Percentiles rank a stretch among this genome's conserved stretches.
phyloP scores from a whole-genome alignment of 2,329 filamentous ascomycete genomes.

The Bipolaris sorokiniana region DNA sequence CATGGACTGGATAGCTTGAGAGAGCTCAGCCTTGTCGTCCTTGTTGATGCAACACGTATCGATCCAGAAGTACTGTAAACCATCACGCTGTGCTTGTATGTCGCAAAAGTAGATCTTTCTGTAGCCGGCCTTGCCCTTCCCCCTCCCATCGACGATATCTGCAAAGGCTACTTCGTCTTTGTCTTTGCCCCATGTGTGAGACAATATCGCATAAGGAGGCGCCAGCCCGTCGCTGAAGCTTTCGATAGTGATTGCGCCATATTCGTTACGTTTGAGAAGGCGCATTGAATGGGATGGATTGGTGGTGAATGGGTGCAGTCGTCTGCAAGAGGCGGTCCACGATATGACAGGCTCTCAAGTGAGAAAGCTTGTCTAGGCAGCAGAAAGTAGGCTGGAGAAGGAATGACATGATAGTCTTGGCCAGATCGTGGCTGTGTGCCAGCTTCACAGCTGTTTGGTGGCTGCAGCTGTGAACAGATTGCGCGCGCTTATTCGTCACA shows the following conservation, averaged over 20 bases:
- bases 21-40: background rate
- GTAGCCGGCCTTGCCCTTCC: conserved; percentile 6
- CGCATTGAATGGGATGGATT: conserved; percentile 11
- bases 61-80: conserved; percentile 3
- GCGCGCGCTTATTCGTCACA: too few species aligned
- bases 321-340: too few species aligned
- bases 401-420: too few species aligned
- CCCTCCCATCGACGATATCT: conserved; percentile 15
- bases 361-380: too few species aligned
- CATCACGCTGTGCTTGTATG: background rate
- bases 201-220: conserved; percentile 31
- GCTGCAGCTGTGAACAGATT: too few species aligned
- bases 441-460: too few species aligned
- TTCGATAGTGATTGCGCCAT: conserved; percentile 10
- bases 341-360: too few species aligned
- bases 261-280: conserved; percentile 14
- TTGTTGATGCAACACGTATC: conserved; percentile 8
- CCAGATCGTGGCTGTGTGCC: too few species aligned
- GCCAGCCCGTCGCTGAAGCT: background rate
- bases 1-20: background rate
- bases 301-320: background rate
- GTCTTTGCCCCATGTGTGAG: conserved; percentile 35
- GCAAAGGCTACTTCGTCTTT: conserved; percentile 34
- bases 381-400: too few species aligned
- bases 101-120: conserved; percentile 4